Evolutionary conservation across 2,329 filamentous ascomycete genomes (phyloP), one percentile per base, ranked within the genome.

Genomic region (Aspergillus sojae): DNA sequence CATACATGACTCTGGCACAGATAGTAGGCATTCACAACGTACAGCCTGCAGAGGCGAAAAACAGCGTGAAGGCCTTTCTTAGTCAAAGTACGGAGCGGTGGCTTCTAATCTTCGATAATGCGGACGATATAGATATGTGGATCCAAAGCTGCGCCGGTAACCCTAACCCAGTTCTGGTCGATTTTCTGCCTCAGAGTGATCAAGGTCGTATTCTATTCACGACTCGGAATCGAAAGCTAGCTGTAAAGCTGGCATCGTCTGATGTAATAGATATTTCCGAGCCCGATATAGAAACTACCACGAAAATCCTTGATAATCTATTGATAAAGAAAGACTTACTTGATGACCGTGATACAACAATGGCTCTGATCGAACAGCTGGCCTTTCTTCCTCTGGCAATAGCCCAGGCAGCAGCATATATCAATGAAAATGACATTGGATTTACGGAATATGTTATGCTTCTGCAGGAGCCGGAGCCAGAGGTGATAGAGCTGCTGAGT

Each of bases 191-290:
- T 23, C 57, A 62, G 19, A 70, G 57, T 41, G 60, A 70, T 43
- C 62, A 73, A 39, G 70, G 67, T 45, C 55, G 9, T 48, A 69
- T 77, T 46, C 61, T 77, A 0, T 68, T 77, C 41, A 78, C 74
- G 0, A 72, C 69, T 3, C 66, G 72, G 19, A 72, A 66, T 19
- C 64, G 60, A 32, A 58, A 69, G 52, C 48, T 68, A 1, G 67
- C 67, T 0, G 57, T 65, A 12, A 65, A 67, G 45, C 60, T 76
- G n/a, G 58, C 60, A 9, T 41, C 39, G 3, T 30, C 57, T 12
- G 16, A 54, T 48, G 46, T 60, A 2, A 26, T 60, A 45, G 12
- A 30, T 11, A 23, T 60, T 30, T 53, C 57, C 12, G 57, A 52
- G 21, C 30, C 43, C n/a, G 32, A 60, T 41, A 16, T 21, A 34